Percentiles rank a stretch among this genome's conserved stretches.
These are phyloP conservation scores for Afroboletus lepidellus DNA, from an alignment of 1,284 basidiomycete genomes.

Conservation along the genomic window DNA sequence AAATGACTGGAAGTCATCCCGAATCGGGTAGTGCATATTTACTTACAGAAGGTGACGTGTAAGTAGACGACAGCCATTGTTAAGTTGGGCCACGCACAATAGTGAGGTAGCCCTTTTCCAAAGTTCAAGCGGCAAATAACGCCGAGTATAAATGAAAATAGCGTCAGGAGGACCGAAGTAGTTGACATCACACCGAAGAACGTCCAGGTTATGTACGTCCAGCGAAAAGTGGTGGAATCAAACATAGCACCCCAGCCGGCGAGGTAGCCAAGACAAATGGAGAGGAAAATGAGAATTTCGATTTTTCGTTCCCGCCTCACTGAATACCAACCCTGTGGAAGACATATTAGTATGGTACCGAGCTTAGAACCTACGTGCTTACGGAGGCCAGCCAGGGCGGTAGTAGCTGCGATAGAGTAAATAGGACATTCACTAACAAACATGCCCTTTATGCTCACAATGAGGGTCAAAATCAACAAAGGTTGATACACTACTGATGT, in stretches of 20 bases:
- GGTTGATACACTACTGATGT: slow-evolving; percentile 24
- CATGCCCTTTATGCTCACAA: not conserved
- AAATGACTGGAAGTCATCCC: not conserved
- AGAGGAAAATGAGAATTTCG: not conserved
- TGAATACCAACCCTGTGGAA: not conserved
- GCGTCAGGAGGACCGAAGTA: not conserved
- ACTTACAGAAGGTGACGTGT: not conserved
- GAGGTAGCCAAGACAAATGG: too few relatives aligned
- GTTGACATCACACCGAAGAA: not conserved
- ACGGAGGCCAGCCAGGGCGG: not conserved
- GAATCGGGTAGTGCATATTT: not conserved
- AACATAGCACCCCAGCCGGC: not conserved
- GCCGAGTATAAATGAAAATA: not conserved
- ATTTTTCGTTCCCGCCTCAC: not conserved
- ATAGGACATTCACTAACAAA: not conserved
- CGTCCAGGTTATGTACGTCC: not conserved
- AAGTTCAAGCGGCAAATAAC: not conserved
- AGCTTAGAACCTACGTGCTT: not conserved
- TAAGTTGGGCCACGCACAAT: not conserved
- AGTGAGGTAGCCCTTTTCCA: not conserved
- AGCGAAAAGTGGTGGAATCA: not conserved
- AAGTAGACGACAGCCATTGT: not conserved
- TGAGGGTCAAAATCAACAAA: not conserved
- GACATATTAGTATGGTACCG: not conserved
- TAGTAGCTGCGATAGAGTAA: not conserved